These are phyloP conservation scores for Flaveria trinervia DNA, from an alignment of 129 eudicot species.

Conservation along the genomic window DNA sequence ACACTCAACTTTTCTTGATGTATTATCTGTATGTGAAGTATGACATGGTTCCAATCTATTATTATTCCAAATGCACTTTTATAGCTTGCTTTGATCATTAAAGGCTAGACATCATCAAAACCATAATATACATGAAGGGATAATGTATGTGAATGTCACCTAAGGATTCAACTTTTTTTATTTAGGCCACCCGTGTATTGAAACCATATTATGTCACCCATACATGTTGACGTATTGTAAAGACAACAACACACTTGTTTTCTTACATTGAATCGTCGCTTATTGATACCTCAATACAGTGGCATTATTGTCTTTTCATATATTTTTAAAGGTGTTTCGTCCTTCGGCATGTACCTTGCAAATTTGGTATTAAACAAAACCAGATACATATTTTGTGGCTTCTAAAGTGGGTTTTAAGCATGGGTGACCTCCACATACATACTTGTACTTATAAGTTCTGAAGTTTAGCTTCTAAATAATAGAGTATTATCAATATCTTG, in stretches of 20 bases:
- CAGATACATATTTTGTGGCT: not conserved
- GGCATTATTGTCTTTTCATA: not conserved
- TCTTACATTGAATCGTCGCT: not conserved
- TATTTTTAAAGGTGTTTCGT: not conserved
- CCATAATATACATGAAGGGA: not conserved
- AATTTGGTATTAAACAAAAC: not conserved
- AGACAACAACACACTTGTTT: too few species aligned
- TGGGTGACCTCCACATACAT: not conserved
- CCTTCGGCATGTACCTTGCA: not conserved
- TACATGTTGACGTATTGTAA: not conserved
- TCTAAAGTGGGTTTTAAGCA: not conserved
- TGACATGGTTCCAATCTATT: not conserved
- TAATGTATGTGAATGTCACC: not conserved
- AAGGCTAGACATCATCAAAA: conserved; percentile 15
- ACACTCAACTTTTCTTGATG: not conserved
- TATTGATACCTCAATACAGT: not conserved
- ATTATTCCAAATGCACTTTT: conserved; percentile 2
- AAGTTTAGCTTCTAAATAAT: not conserved
- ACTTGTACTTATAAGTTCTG: not conserved
- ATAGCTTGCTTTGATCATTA: not conserved
- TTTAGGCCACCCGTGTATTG: not conserved
- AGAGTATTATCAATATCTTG: not conserved
- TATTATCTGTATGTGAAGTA: not conserved
- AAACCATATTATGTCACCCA: not conserved
- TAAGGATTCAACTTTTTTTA: not conserved